phyloP scores from a whole-genome alignment of 1,284 basidiomycete genomes.

The Vanrija sp. region DNA sequence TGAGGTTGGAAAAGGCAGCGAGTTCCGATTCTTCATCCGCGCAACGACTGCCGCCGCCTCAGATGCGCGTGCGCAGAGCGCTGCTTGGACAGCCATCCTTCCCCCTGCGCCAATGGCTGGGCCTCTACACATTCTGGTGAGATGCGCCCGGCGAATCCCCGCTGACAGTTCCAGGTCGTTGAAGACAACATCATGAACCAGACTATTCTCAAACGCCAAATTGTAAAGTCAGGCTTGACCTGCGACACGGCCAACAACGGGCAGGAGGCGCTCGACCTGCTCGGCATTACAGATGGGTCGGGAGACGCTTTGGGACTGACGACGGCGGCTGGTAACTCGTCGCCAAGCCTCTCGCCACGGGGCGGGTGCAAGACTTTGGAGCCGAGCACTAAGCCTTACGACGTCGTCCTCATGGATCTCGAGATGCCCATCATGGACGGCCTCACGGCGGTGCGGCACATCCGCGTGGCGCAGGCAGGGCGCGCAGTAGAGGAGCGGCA shows the following conservation, averaged over 20 bases:
- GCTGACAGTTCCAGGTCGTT: slow-evolving; percentile 20
- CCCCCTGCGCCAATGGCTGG: not conserved
- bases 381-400: slow-evolving; percentile 13
- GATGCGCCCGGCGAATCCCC: too few species aligned
- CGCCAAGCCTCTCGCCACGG: too few species aligned
- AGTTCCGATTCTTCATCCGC: slow-evolving; percentile 50
- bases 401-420: slow-evolving; percentile 30
- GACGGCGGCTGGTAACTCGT: not conserved
- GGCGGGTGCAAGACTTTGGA: not conserved
- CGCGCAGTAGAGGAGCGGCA: slow-evolving; percentile 19
- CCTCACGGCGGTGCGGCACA: slow-evolving; percentile 35
- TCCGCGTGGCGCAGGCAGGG: slow-evolving; percentile 22
- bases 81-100: not conserved
- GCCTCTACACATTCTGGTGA: too few species aligned
- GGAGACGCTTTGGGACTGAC: too few species aligned
- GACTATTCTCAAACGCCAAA: slow-evolving; percentile 48
- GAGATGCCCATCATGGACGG: slow-evolving; percentile 47
- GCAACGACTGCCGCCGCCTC: slow-evolving; percentile 12
- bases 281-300: slow-evolving; percentile 2
- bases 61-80: not conserved
- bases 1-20: slow-evolving; percentile 33
- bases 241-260: slow-evolving; percentile 47
- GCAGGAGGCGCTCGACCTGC: slow-evolving; percentile 40
- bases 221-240: slow-evolving; percentile 42
- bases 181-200: slow-evolving; percentile 52